A percentile compares a stretch with the other conserved stretches of the same genome.
Evolutionary conservation across 2,329 filamentous ascomycete genomes (phyloP).

Genomic region (Paraphaeosphaeria minitans): DNA sequence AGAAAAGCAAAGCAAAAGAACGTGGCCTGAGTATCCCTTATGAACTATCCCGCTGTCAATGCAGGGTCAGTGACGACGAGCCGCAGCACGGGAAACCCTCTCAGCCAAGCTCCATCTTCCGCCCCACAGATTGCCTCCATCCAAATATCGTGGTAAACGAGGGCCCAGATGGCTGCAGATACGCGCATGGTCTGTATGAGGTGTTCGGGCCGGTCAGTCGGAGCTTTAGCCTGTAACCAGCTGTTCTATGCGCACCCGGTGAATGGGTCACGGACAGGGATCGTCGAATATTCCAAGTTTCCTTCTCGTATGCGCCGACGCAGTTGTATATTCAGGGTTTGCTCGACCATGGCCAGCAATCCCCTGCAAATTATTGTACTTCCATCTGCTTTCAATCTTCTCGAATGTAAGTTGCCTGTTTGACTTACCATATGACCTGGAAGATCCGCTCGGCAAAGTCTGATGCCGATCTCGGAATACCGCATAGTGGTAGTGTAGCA

Average conservation of each 20-base stretch:
- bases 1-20: constrained; percentile 7
- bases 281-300: constrained; percentile 8
- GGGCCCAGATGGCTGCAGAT: constrained; percentile 22
- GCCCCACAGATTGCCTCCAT: constrained; percentile 4
- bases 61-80: background rate
- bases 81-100: background rate
- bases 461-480: constrained; percentile 1
- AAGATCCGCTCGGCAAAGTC: background rate
- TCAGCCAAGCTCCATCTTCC: constrained; percentile 1
- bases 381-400: background rate
- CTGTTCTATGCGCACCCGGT: constrained; percentile 21
- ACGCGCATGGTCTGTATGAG: constrained; percentile 22
- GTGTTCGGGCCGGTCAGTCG: constrained; percentile 19
- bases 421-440: background rate
- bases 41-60: constrained; percentile 7
- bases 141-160: constrained; percentile 14
- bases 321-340: constrained; percentile 5
- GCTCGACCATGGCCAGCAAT: background rate
- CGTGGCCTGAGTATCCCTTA: constrained; percentile 18
- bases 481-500: background rate
- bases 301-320: constrained; percentile 7
- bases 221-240: constrained; percentile 23
- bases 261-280: constrained; percentile 3
- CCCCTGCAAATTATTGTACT: constrained; percentile 1
- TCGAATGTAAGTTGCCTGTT: background rate